Base-by-base conservation (phyloP, 768 basidiomycete genomes). In the Lactifluus pinguis region DNA sequence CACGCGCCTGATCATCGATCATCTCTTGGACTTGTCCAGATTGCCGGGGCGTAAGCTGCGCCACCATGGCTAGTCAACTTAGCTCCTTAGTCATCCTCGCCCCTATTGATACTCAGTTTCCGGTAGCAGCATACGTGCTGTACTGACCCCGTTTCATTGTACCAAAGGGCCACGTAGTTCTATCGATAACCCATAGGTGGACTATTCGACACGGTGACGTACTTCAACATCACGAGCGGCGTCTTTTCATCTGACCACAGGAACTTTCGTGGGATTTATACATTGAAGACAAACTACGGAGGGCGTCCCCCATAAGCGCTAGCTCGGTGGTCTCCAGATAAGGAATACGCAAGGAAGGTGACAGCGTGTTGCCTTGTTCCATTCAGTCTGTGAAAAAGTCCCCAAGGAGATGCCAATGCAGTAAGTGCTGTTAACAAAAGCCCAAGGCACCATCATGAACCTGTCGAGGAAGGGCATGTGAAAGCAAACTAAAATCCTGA, bases 401-500 rank as follows among this genome's bases (percentile, higher is more conserved):
- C 21, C 49, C 60, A 56, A 56, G 54, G 60, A 47, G 49, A 56
- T 61, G 49, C 17, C 32, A 38, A 4, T 25, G 14, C 36, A 21
- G 60, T 13, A 36, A 51, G 34, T 13, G 7, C 42, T 38, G 29
- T 51, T 45, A 30, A 55, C 41, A 44, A 47, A 54, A 17, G 32
- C 53, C 38, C 49, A 42, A 61, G 54, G 60, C 30, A 51, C 60
- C 60, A 56, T 45, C 42, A 61, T 38, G 19, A 41, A 49, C 13
- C 49, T 51, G 32, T 49, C 36, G 48, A 55, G 48, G 15, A 60
- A n/a, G 32, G 30, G 29, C 29, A 42, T 45, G 42, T 34, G 21
- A 42, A 25, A 34, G 15, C 2, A 41, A 17, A 52, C 34, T 29
- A 51, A 25, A 29, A 42, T 34, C 29, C n/a, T 38, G 49, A 50